These are phyloP conservation scores for Leptodontidium sp. DNA, from an alignment of 2,329 filamentous ascomycete species.

Conservation along the genomic window DNA sequence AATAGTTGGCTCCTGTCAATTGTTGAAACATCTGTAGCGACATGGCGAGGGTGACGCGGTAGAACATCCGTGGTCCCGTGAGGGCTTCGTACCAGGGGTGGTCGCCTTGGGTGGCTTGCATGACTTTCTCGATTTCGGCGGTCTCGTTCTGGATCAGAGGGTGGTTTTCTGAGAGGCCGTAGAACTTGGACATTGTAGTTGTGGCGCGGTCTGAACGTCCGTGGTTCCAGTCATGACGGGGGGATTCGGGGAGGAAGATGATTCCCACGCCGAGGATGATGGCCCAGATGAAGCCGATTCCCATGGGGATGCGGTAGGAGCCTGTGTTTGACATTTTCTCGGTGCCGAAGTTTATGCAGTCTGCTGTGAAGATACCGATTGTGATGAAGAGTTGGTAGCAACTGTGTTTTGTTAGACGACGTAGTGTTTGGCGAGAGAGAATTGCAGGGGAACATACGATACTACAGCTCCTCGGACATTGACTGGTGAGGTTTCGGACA, in stretches of 20 bases:
- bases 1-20: constrained; percentile 70
- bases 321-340: constrained; percentile 48
- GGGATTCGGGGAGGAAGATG: constrained; percentile 62
- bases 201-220: constrained; percentile 58
- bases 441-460: constrained; percentile 21
- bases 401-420: constrained; percentile 38
- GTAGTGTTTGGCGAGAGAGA: background rate
- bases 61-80: constrained; percentile 64
- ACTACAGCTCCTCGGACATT: constrained; percentile 71
- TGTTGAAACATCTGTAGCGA: constrained; percentile 72
- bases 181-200: constrained; percentile 60
- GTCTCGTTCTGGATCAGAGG: constrained; percentile 59
- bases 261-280: constrained; percentile 62
- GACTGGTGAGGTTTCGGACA: constrained; percentile 68
- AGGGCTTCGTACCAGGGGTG: constrained; percentile 73
- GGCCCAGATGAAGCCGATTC: constrained; percentile 61
- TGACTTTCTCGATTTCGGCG: constrained; percentile 57
- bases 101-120: constrained; percentile 54
- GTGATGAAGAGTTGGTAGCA: constrained; percentile 81
- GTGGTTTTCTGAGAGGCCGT: constrained; percentile 56
- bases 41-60: constrained; percentile 71
- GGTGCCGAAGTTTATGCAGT: constrained; percentile 61
- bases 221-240: constrained; percentile 61
- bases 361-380: constrained; percentile 68
- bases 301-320: constrained; percentile 71